Evolutionary conservation across 2,329 filamentous ascomycete genomes (phyloP).

Genomic region (Epichloe elymi): DNA sequence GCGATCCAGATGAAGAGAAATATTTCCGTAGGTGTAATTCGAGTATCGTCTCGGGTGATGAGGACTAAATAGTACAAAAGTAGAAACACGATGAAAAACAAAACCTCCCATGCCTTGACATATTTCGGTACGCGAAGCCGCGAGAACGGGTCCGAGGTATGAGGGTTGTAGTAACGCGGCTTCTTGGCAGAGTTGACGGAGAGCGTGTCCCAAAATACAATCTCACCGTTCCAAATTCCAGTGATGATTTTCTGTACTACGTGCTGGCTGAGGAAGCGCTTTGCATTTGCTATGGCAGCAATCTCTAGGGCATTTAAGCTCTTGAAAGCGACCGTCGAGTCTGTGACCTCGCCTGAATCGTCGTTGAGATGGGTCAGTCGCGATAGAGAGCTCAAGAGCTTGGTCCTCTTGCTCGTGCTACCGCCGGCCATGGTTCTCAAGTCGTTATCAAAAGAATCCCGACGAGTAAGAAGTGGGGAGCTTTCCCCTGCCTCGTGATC

Average conservation of each 20-base stretch:
- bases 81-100: constrained; percentile 68
- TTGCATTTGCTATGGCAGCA: constrained; percentile 66
- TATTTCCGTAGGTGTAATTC: constrained; percentile 56
- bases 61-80: constrained; percentile 78
- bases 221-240: constrained; percentile 75
- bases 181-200: constrained; percentile 60
- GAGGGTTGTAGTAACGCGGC: constrained; percentile 60
- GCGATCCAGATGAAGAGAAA: constrained; percentile 76
- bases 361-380: constrained; percentile 33
- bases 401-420: constrained; percentile 30
- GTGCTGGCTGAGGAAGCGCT: constrained; percentile 70
- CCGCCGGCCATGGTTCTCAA: constrained; percentile 17
- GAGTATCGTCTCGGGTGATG: constrained; percentile 53
- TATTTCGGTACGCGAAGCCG: constrained; percentile 70
- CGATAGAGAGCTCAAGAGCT: constrained; percentile 41
- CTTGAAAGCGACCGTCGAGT: constrained; percentile 59
- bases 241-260: constrained; percentile 74
- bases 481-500: constrained; percentile 34
- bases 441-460: constrained; percentile 13
- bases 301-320: constrained; percentile 80
- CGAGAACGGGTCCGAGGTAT: constrained; percentile 58
- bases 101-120: constrained; percentile 69
- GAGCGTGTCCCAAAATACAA: constrained; percentile 77
- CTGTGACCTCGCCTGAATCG: constrained; percentile 32
- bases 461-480: constrained; percentile 31